Base-by-base conservation (phyloP, 192 early-diverging fungal genomes). In the Geosiphon pyriformis region DNA sequence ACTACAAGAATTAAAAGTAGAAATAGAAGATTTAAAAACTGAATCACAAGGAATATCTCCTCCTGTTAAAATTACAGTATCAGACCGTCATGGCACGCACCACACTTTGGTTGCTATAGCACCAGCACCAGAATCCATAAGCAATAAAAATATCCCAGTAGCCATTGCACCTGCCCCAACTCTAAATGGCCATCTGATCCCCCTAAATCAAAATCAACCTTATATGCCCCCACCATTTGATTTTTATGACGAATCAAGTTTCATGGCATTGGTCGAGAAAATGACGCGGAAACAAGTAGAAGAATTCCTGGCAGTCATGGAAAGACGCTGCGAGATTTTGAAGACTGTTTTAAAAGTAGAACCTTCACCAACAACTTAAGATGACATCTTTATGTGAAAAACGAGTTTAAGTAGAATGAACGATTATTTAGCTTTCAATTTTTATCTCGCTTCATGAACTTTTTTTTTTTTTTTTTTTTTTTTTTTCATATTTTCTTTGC, bases 261-360 rank as follows among this genome's bases (percentile, higher is more conserved):
- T 78, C 47, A 73, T 74, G 29, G 26, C 57, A 25, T 49, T 73
- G 25, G 73, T 78, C 0, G 76, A 78, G 54, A 67, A 74, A 49
- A 82, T 84, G 78, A 72, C 77, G 25, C 70, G 68, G 37, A 71
- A 72, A 7, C 80, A 84, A 60, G 76, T 82, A 73, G 73, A 80
- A 58, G 81, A 76, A 26, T 80, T 80, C 60, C 64, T 84, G 20
- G 75, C 68, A 57, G 75, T 84, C 49, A 78, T 84, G 18, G 82
- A 84, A 68, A 74, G 79, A 62, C 74, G 82, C 27, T 84, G 82
- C 34, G 75, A 74, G 25, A 81, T 84, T 66, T 51, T 84, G 27
- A 67, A 67, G 47, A 35, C 20, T 15, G 65, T 29, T 12, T 67
- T 67, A 18, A 50, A 61, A 57, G 6, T 18, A 57, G 29, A 29